Evolutionary conservation across 2,329 filamentous ascomycete species (phyloP).

Genomic region (Monosporascus sp.): DNA sequence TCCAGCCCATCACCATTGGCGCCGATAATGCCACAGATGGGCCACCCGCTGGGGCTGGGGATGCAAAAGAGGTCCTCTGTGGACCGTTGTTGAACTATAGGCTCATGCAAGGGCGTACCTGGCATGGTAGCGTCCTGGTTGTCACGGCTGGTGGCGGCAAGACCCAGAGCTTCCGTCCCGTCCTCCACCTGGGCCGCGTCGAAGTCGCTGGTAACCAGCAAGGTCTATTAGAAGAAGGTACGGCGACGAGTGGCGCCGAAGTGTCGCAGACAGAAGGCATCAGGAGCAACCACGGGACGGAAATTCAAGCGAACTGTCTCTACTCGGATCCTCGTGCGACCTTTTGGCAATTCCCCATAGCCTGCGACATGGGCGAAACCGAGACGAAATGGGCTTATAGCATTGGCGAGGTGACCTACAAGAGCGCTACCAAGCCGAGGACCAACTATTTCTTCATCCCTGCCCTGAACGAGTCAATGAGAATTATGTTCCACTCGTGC

Average conservation of each 20-base stretch:
- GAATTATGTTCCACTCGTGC: constrained; percentile 97
- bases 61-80: constrained; percentile 58
- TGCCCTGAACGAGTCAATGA: constrained; percentile 79
- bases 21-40: constrained; percentile 30
- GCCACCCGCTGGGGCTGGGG: constrained; percentile 20
- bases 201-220: constrained; percentile 17
- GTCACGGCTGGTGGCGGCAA: constrained; percentile 69
- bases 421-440: constrained; percentile 48
- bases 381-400: constrained; percentile 78
- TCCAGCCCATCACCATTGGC: constrained; percentile 45
- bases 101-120: constrained; percentile 61
- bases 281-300: constrained; percentile 25
- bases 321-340: constrained; percentile 65
- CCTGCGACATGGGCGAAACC: constrained; percentile 63
- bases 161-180: constrained; percentile 52
- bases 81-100: constrained; percentile 76
- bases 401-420: constrained; percentile 60
- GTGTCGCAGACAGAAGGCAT: constrained; percentile 31
- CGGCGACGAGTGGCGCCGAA: constrained; percentile 24
- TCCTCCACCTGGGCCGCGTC: constrained; percentile 46
- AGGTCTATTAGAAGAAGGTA: constrained; percentile 23
- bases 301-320: constrained; percentile 53
- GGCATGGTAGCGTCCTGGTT: constrained; percentile 82
- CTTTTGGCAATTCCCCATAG: constrained; percentile 88
- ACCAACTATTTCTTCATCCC: constrained; percentile 80